Evolutionary conservation across 495 filamentous ascomycete genomes (phyloP).

Genomic region (Aspergillus sclerotiicarbonarius): DNA sequence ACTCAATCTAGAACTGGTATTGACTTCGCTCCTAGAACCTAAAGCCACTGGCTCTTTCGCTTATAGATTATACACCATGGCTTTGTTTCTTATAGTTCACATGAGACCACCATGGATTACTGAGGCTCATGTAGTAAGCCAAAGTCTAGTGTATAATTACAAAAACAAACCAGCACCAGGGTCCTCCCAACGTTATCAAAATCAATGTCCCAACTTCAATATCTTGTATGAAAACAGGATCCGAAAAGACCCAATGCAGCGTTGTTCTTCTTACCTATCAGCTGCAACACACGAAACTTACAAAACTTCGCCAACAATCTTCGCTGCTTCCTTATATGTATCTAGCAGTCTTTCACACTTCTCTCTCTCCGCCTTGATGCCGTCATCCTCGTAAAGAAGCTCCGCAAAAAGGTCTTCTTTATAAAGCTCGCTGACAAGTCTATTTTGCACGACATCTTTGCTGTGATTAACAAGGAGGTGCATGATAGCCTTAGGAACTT

Average conservation of each 20-base stretch:
- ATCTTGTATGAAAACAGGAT: neutral
- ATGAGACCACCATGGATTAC: too few species aligned
- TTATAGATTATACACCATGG: too few species aligned
- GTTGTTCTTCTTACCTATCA: neutral
- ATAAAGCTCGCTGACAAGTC: slow-evolving; percentile 93
- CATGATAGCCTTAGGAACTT: slow-evolving; percentile 98
- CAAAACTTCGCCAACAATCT: slow-evolving; percentile 95
- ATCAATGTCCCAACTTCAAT: neutral
- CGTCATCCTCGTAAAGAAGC: slow-evolving; percentile 94
- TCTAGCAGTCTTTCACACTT: slow-evolving; percentile 94
- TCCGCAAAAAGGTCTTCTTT: slow-evolving; percentile 91
- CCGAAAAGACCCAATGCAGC: neutral
- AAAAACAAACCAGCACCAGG: neutral
- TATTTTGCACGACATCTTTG: slow-evolving; percentile 96
- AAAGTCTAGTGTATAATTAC: slow-evolving; percentile 2
- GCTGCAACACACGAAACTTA: slow-evolving; percentile 37
- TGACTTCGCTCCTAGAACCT: too few species aligned
- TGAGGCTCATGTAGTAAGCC: neutral
- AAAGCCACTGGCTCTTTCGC: too few species aligned
- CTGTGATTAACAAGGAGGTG: slow-evolving; percentile 97
- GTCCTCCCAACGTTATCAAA: too few species aligned
- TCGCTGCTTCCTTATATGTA: slow-evolving; percentile 95
- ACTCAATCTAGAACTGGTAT: too few species aligned
- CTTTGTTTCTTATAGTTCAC: too few species aligned
- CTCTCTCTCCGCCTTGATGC: slow-evolving; percentile 92